phyloP scores from a whole-genome alignment of 305 asterid genomes.

The Fraxinus platypoda region DNA sequence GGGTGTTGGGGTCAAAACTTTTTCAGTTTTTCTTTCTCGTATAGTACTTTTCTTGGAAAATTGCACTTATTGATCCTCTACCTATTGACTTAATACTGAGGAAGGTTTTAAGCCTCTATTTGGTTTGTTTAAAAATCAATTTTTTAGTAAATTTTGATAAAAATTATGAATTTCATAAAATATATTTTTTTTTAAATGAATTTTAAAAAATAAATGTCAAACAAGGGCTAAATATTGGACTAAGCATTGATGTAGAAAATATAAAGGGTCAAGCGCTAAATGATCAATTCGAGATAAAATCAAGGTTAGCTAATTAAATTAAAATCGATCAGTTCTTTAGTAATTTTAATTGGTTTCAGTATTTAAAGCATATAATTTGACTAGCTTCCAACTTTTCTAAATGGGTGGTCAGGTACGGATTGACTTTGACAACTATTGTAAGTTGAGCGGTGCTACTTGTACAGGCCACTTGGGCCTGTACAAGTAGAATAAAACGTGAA shows the following conservation, averaged over 20 bases:
- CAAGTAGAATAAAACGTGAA: neutral
- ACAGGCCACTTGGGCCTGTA: neutral
- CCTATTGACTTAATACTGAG: neutral
- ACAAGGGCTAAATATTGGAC: neutral
- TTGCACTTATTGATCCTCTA: neutral
- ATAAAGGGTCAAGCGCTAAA: neutral
- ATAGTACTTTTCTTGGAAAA: neutral
- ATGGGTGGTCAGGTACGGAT: neutral
- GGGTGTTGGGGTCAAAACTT: neutral
- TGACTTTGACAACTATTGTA: neutral
- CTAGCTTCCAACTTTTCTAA: neutral
- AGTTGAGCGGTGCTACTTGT: neutral
- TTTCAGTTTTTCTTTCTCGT: neutral
- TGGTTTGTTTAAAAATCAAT: neutral
- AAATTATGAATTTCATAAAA: neutral
- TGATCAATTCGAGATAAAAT: neutral
- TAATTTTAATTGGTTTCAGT: neutral
- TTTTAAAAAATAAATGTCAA: neutral
- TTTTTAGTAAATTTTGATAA: neutral
- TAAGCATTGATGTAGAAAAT: neutral
- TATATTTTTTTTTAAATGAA: neutral
- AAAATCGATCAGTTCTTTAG: neutral
- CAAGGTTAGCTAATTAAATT: neutral
- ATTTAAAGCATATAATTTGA: neutral
- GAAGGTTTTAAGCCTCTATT: neutral